Percentiles rank a stretch among this genome's conserved stretches.
Evolutionary conservation across 768 basidiomycete species (phyloP).

Genomic region (Leccinum pellstonianum): DNA sequence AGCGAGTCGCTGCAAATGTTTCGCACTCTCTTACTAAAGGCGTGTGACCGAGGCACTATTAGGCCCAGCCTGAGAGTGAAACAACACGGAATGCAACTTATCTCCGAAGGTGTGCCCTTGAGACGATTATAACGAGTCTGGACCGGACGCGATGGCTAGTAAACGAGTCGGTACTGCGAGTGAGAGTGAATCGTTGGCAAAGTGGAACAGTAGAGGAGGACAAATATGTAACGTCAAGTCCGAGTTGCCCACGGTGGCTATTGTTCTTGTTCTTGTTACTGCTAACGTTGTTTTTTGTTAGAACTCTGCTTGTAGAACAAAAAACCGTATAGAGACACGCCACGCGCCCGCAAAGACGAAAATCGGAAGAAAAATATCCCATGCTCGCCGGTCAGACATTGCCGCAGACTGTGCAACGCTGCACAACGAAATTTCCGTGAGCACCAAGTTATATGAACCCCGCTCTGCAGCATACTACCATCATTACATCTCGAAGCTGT

Average conservation of each 20-base stretch:
- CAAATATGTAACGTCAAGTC: background rate
- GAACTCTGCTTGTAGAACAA: background rate
- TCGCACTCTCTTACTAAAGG: too few relatives aligned
- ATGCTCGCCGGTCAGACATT: background rate
- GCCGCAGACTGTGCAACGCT: background rate
- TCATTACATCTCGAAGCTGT: background rate
- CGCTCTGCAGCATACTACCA: background rate
- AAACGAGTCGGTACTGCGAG: constrained; percentile 14
- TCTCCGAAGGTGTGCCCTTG: background rate
- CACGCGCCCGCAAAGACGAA: background rate
- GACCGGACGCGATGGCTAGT: constrained; percentile 10
- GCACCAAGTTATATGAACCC: background rate
- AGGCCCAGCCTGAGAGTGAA: too few relatives aligned
- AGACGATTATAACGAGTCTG: constrained; percentile 17
- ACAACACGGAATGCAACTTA: too few relatives aligned
- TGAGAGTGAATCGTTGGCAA: background rate
- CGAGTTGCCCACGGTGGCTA: background rate
- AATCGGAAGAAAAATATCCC: background rate
- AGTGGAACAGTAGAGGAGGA: background rate
- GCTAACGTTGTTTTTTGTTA: too few relatives aligned
- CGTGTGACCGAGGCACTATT: too few relatives aligned
- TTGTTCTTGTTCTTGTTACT: background rate
- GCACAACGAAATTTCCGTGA: background rate
- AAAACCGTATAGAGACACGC: background rate
- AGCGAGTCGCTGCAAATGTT: too few relatives aligned